These are phyloP conservation scores for Thielaviopsis euricoi DNA, from an alignment of 2,329 filamentous ascomycete genomes.

Conservation along the genomic window DNA sequence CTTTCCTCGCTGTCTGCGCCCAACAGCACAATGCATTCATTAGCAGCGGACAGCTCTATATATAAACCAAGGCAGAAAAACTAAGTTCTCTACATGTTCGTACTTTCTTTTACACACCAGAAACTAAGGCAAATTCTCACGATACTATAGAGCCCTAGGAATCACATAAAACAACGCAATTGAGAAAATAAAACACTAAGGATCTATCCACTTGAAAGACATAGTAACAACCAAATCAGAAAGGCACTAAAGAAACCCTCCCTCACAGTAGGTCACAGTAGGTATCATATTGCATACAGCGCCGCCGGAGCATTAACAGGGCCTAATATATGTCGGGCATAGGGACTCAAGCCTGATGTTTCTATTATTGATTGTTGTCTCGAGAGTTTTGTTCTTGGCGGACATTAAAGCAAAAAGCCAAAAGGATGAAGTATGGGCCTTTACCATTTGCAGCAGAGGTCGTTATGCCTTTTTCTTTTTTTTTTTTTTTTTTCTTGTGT, in stretches of 20 bases:
- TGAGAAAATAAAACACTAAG: too few relatives aligned
- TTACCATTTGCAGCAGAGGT: not conserved
- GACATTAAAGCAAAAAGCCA: too few relatives aligned
- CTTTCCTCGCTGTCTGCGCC: not conserved
- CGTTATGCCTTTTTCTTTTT: too few relatives aligned
- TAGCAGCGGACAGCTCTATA: not conserved
- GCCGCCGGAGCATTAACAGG: not conserved
- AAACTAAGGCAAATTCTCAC: too few relatives aligned
- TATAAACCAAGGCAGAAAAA: too few relatives aligned
- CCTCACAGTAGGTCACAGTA: not conserved
- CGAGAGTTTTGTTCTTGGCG: not conserved
- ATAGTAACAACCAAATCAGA: too few relatives aligned
- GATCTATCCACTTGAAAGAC: too few relatives aligned
- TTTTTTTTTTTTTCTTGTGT: too few relatives aligned
- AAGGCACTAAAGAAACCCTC: not conserved
- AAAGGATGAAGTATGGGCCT: not conserved
- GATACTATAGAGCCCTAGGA: too few relatives aligned
- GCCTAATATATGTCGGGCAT: not conserved
- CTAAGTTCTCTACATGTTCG: too few relatives aligned
- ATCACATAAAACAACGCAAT: too few relatives aligned
- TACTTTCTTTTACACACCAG: too few relatives aligned
- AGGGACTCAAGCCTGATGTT: not conserved
- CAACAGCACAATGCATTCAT: not conserved
- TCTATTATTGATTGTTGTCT: not conserved
- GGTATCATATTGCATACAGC: not conserved